A percentile compares a stretch with the other conserved stretches of the same genome.
These are phyloP conservation scores for Serendipita sp. DNA, from an alignment of 768 basidiomycete genomes.

Conservation along the genomic window DNA sequence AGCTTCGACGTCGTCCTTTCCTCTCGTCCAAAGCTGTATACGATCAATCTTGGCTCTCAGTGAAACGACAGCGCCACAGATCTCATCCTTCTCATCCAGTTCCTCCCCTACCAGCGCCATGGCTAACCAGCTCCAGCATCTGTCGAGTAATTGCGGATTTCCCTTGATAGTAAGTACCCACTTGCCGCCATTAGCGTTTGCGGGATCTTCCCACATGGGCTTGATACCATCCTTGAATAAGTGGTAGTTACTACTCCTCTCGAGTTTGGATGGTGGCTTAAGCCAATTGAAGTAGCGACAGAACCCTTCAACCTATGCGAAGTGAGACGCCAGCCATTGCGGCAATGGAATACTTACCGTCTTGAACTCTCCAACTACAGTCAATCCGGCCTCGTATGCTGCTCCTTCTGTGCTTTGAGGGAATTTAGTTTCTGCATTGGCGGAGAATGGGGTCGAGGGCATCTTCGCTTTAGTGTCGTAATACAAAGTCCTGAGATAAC, in stretches of 20 bases:
- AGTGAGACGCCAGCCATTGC: neutral
- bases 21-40: slow-evolving; percentile 82
- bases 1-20: slow-evolving; percentile 70
- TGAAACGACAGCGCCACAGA: slow-evolving; percentile 77
- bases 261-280: slow-evolving; percentile 75
- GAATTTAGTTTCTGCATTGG: slow-evolving; percentile 5
- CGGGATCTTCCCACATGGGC: slow-evolving; percentile 94
- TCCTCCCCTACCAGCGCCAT: slow-evolving; percentile 81
- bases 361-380: slow-evolving; percentile 75
- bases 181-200: slow-evolving; percentile 83
- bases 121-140: slow-evolving; percentile 78
- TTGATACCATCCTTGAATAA: slow-evolving; percentile 89
- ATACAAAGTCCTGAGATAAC: slow-evolving; percentile 57
- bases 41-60: slow-evolving; percentile 73
- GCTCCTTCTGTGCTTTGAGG: slow-evolving; percentile 35
- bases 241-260: slow-evolving; percentile 86
- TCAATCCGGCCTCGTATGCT: slow-evolving; percentile 74
- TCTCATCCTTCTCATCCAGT: slow-evolving; percentile 49
- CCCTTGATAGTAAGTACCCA: slow-evolving; percentile 92
- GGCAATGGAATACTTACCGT: slow-evolving; percentile 29
- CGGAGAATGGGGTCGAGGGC: slow-evolving; percentile 24
- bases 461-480: slow-evolving; percentile 72
- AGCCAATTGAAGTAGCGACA: slow-evolving; percentile 91
- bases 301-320: slow-evolving; percentile 45
- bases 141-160: slow-evolving; percentile 59